phyloP scores from a whole-genome alignment of 208 protist species.

The Crithidia thermophila region DNA sequence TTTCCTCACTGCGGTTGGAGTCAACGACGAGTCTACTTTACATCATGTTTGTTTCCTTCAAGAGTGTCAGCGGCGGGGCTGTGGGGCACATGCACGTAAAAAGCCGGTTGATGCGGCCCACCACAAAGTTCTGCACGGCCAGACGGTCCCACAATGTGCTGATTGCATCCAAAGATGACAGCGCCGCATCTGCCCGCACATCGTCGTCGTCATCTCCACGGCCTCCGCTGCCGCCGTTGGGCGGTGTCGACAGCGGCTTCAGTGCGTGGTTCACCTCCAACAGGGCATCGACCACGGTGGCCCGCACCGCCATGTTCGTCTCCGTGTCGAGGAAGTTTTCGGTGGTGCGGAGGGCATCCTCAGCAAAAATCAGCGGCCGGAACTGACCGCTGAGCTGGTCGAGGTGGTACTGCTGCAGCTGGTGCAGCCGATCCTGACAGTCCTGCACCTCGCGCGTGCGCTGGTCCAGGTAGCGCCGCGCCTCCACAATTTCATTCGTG shows the following conservation, averaged over 20 bases:
- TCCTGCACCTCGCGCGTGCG: constrained; percentile 45
- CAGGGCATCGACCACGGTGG: constrained; percentile 54
- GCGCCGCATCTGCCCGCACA: neutral
- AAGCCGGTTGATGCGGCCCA: constrained; percentile 54
- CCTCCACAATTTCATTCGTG: constrained; percentile 46
- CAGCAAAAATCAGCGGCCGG: constrained; percentile 33
- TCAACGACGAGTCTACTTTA: neutral
- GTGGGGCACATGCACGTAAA: constrained; percentile 64
- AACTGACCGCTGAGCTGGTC: constrained; percentile 63
- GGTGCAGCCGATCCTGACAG: constrained; percentile 37
- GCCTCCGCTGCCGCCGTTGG: too few relatives aligned
- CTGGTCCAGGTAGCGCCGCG: constrained; percentile 48
- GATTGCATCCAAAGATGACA: constrained; percentile 39
- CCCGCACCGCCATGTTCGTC: constrained; percentile 63
- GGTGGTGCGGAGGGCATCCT: constrained; percentile 39
- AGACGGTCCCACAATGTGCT: constrained; percentile 43
- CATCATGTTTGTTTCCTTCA: constrained; percentile 39
- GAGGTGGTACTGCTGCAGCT: constrained; percentile 58
- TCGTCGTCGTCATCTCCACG: constrained; percentile 2
- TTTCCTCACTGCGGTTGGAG: neutral
- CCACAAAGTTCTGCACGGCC: constrained; percentile 68
- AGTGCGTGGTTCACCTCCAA: constrained; percentile 47
- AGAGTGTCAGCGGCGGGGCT: constrained; percentile 39
- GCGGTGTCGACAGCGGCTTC: constrained; percentile 15
- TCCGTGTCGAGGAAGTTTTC: constrained; percentile 62